Evolutionary conservation across 768 basidiomycete species (phyloP).

Genomic region (Cubamyces sp.): DNA sequence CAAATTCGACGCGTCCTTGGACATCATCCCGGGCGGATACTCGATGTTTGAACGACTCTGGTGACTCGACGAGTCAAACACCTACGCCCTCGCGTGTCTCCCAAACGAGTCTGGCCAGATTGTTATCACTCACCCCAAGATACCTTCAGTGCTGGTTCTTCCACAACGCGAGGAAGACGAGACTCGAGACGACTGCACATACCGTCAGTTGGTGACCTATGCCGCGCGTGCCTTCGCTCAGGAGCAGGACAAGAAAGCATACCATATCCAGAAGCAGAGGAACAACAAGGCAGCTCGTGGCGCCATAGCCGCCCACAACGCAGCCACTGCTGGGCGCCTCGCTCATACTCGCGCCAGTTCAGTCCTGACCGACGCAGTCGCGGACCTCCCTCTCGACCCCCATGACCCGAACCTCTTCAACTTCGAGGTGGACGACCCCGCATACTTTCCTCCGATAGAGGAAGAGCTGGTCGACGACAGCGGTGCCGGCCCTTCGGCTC

Average conservation of each 20-base stretch:
- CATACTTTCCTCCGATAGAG: too few relatives aligned
- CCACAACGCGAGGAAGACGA: not conserved
- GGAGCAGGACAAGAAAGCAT: not conserved
- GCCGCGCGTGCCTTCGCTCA: not conserved
- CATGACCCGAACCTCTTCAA: too few relatives aligned
- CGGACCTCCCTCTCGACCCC: not conserved
- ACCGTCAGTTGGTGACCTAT: not conserved
- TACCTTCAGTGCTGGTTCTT: not conserved
- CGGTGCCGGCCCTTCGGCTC: too few relatives aligned
- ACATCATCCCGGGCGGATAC: slow-evolving; percentile 8
- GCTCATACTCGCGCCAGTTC: not conserved
- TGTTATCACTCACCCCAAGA: not conserved
- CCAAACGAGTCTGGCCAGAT: not conserved
- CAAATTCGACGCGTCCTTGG: not conserved
- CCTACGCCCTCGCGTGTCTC: not conserved
- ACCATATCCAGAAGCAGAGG: not conserved
- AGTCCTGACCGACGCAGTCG: not conserved
- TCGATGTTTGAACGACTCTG: not conserved
- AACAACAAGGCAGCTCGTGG: not conserved
- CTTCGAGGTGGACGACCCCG: too few relatives aligned
- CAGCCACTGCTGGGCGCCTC: not conserved
- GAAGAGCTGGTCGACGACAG: too few relatives aligned
- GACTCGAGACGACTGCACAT: not conserved
- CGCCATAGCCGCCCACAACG: slow-evolving; percentile 6
- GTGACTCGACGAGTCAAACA: not conserved